Evolutionary conservation across 106 monocot genomes (phyloP).

Genomic region (Dendrobium chrysotoxum): DNA sequence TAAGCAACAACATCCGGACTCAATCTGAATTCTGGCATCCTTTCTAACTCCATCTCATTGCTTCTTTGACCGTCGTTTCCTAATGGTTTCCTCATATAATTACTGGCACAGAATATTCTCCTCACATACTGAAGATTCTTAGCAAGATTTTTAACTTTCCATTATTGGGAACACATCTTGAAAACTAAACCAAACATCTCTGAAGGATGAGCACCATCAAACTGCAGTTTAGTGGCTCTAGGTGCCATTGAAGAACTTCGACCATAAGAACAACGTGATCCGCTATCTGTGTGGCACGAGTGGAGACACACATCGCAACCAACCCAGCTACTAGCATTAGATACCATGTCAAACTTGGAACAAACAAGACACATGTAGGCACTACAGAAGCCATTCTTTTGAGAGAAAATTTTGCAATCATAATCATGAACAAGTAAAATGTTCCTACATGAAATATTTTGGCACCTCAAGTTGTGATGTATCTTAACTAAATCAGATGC

Average conservation of each 20-base stretch:
- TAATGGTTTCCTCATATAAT: slow-evolving; percentile 32
- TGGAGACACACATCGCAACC: slow-evolving; percentile 88
- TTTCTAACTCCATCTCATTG: slow-evolving; percentile 71
- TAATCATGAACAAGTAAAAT: slow-evolving; percentile 75
- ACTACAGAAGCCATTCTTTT: slow-evolving; percentile 70
- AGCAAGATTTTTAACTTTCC: slow-evolving; percentile 56
- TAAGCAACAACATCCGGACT: slow-evolving; percentile 58
- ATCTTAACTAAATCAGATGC: slow-evolving; percentile 66
- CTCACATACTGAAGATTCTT: slow-evolving; percentile 78
- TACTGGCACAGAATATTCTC: slow-evolving; percentile 59
- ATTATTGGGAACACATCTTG: slow-evolving; percentile 58
- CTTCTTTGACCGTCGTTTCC: no score
- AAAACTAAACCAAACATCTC: slow-evolving; percentile 98
- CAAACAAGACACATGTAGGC: slow-evolving; percentile 86
- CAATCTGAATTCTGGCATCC: slow-evolving; percentile 58
- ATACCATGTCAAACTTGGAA: slow-evolving; percentile 71
- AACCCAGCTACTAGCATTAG: slow-evolving; percentile 90
- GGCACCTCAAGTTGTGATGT: slow-evolving; percentile 58
- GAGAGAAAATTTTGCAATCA: slow-evolving; percentile 74
- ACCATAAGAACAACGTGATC: slow-evolving; percentile 44
- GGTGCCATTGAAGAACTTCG: slow-evolving; percentile 19
- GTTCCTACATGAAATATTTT: slow-evolving; percentile 49
- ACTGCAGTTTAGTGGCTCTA: slow-evolving; percentile 59
- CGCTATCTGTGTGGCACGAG: slow-evolving; percentile 96
- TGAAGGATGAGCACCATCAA: slow-evolving; percentile 71